phyloP scores from a whole-genome alignment of 2,329 filamentous ascomycete genomes.

The Talaromyces sp. region DNA sequence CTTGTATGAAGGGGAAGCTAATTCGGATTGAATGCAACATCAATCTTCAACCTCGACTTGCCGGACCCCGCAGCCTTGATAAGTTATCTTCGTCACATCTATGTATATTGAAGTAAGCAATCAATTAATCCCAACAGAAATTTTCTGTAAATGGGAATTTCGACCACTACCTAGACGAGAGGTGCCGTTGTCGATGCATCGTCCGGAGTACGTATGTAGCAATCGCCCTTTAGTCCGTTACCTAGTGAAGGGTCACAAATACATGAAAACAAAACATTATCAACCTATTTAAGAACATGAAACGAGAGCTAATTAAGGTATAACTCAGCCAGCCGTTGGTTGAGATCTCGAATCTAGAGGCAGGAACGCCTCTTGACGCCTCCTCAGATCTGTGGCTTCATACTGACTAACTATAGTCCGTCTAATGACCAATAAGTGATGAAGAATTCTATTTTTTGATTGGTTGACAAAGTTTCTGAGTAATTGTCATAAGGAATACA shows the following conservation, averaged over 20 bases:
- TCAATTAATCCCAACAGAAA: neutral
- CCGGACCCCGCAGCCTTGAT: conserved; percentile 1
- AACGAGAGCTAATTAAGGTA: neutral
- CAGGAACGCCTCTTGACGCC: neutral
- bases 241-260: neutral
- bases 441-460: neutral
- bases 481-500: neutral
- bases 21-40: neutral
- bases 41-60: conserved; percentile 2
- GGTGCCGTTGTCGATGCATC: neutral
- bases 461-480: neutral
- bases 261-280: neutral
- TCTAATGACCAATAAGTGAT: neutral
- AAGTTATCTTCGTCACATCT: neutral
- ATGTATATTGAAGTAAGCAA: neutral
- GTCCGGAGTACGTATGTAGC: neutral
- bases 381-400: neutral
- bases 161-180: neutral
- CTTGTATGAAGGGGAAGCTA: conserved; percentile 1
- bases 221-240: neutral
- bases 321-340: neutral
- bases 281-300: neutral
- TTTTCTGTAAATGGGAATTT: neutral
- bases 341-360: neutral
- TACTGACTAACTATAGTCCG: neutral